Evolutionary conservation across 768 basidiomycete genomes (phyloP), one percentile per base, ranked within the genome.

Genomic region (Clitopilus hobsonii): DNA sequence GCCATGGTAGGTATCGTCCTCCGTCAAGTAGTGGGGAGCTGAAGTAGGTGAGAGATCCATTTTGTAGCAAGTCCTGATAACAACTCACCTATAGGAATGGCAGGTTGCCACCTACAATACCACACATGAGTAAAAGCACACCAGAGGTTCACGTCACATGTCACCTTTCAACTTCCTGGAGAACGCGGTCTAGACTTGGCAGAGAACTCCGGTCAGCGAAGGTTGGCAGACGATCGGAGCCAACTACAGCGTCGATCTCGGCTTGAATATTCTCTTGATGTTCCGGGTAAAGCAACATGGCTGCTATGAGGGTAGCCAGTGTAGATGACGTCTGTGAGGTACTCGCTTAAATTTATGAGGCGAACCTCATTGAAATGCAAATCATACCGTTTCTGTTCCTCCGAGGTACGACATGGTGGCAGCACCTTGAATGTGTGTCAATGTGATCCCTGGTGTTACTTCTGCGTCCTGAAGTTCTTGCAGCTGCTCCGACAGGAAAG

Each of bases 1-100:
- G 5, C 72, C 74, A 5, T 69, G 56, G 26, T 69, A 70, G 24
- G 61, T 38, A 45, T 67, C 67, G 38, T 69, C 70, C 54, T 65
- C 62, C 27, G 61, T 61, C 10, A 56, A 58, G 23, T 61, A 63
- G 60, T 68, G 68, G 16, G 64, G 65, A 29, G 60, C 50, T 62
- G 69, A 49, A 70, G 10, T 24, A 64, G 13, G 63, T 23, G 24
- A 59, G 29, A 56, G 22, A 25, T 47, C 14, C n/a, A 66, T 54
- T 63, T 62, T 16, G 65, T 63, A 16, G 16, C 47, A 48, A n/a
- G 24, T 16, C 11, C 6, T 1, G 24, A 18, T 5, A 28, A 22
- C 10, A 14, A 18, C 47, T 23, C 25, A 54, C 53, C 53, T 25
- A 47, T 26, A 26, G 53, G 53, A 28, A 48, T 38, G 25, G 52